Conservation (phyloP, 2,329 filamentous ascomycete genomes). For the Allantophomopsis lycopodina region DNA sequence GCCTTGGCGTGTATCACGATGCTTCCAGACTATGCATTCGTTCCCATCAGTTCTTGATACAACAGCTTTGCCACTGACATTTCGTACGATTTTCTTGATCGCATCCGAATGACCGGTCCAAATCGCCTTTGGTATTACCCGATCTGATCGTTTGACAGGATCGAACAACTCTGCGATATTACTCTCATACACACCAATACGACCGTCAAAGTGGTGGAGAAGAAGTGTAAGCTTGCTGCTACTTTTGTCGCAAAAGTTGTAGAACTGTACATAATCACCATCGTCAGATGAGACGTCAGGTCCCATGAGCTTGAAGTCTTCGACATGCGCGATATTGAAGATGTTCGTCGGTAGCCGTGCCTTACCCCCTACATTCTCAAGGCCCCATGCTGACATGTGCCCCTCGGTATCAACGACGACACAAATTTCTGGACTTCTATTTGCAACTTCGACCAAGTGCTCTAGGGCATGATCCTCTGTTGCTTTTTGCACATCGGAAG, state of each 20-base stretch:
- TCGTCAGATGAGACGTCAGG: constrained; percentile 7
- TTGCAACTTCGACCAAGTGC: constrained; percentile 75
- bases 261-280: constrained; percentile 49
- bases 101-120: constrained; percentile 78
- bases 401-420: constrained; percentile 74
- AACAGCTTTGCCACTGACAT: constrained; percentile 65
- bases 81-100: constrained; percentile 77
- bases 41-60: constrained; percentile 69
- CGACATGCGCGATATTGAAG: constrained; percentile 77
- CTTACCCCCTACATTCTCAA: constrained; percentile 74
- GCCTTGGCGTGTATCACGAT: constrained; percentile 35
- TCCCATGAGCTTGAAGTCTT: constrained; percentile 35
- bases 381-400: constrained; percentile 80
- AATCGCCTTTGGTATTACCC: constrained; percentile 47
- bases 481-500: constrained; percentile 30
- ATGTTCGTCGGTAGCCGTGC: constrained; percentile 50
- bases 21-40: constrained; percentile 74
- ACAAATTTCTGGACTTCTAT: constrained; percentile 75
- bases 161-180: constrained; percentile 73
- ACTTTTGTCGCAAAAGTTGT: constrained; percentile 55
- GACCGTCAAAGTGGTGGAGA: constrained; percentile 74
- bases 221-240: constrained; percentile 59
- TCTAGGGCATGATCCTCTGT: constrained; percentile 59
- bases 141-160: constrained; percentile 42
- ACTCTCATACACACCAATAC: constrained; percentile 69